phyloP scores from a whole-genome alignment of 371 early-diverging fungal species.

The Mortierella sp. region DNA sequence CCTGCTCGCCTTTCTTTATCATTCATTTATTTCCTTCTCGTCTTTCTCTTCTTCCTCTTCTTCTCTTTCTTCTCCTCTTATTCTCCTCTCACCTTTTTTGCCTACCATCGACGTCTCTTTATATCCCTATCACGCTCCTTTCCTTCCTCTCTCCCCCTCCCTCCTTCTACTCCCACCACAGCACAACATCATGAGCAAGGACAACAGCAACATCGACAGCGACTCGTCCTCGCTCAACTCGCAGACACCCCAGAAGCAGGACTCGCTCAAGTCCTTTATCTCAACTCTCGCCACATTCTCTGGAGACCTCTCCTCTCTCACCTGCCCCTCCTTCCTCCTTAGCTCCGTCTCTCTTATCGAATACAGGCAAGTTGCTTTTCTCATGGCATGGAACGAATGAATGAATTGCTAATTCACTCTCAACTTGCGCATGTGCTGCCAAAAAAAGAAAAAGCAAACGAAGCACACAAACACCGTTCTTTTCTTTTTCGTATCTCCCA shows the following conservation, averaged over 20 bases:
- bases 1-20: not conserved
- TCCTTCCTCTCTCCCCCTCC: too few species aligned
- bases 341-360: conserved; percentile 84
- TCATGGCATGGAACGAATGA: not conserved
- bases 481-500: not conserved
- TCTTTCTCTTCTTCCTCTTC: not conserved
- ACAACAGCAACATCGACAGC: conserved; percentile 13
- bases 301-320: conserved; percentile 84
- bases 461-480: not conserved
- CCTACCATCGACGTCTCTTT: not conserved
- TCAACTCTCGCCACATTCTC: conserved; percentile 83
- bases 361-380: conserved; percentile 75
- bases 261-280: conserved; percentile 80
- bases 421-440: too few species aligned
- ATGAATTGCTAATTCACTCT: too few species aligned
- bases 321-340: conserved; percentile 85
- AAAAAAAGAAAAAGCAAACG: not conserved
- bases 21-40: not conserved
- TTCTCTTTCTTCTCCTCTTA: not conserved
- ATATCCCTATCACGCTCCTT: too few species aligned
- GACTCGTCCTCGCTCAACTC: conserved; percentile 31
- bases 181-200: conserved; percentile 11
- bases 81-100: not conserved
- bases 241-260: conserved; percentile 75
- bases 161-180: not conserved